phyloP scores from a whole-genome alignment of 768 basidiomycete genomes.

The Lactarius trivialis region DNA sequence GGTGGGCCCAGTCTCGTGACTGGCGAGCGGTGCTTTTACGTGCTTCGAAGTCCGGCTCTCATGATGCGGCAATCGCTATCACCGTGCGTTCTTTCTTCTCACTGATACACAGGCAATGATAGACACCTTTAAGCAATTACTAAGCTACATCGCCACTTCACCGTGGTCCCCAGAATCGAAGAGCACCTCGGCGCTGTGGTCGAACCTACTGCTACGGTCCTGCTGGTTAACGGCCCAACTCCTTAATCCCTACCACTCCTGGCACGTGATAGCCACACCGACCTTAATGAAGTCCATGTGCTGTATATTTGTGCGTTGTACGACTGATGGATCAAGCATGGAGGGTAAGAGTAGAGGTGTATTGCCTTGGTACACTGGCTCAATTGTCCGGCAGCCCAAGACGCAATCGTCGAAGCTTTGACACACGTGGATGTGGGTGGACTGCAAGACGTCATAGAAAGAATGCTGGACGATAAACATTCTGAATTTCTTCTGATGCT shows the following conservation, averaged over 20 bases:
- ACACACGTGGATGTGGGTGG: conserved; percentile 1
- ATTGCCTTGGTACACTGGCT: neutral
- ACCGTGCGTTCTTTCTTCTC: conserved; percentile 12
- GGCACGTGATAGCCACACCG: conserved; percentile 6
- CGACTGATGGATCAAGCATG: neutral
- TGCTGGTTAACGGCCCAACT: conserved; percentile 20
- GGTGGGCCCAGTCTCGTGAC: conserved; percentile 4
- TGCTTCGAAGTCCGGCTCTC: conserved; percentile 11
- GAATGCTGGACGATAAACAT: conserved; percentile 4
- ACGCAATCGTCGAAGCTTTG: conserved; percentile 5
- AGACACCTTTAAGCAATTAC: conserved; percentile 4
- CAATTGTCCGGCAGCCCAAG: neutral
- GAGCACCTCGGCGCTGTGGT: neutral
- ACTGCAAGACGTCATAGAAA: conserved; percentile 4
- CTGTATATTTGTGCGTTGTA: conserved; percentile 12
- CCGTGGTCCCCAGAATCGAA: neutral
- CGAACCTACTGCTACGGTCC: conserved; percentile 8
- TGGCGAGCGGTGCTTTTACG: conserved; percentile 21
- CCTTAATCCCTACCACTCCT: conserved; percentile 13
- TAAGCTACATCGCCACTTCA: neutral
- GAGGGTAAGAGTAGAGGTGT: neutral
- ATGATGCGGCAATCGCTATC: conserved; percentile 15
- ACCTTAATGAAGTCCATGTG: conserved; percentile 7
- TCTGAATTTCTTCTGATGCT: conserved; percentile 7
- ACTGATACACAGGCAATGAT: neutral